Evolutionary conservation across 371 early-diverging fungal species (phyloP).

Genomic region (Mortierella sp.): DNA sequence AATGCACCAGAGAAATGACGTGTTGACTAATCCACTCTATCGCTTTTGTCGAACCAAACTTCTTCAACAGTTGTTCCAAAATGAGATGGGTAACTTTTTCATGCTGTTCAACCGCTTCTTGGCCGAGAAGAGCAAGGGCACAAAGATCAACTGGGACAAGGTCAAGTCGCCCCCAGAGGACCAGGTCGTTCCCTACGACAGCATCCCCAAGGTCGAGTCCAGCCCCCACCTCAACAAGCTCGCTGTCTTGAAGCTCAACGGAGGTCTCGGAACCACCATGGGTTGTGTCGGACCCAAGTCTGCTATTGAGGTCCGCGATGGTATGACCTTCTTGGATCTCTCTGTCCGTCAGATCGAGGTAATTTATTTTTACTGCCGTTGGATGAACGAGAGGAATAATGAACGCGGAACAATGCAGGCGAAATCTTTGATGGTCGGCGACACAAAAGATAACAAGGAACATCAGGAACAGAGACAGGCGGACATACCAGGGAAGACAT

Average conservation of each 20-base stretch:
- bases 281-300: constrained; percentile 99
- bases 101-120: constrained; percentile 90
- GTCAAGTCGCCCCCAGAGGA: constrained; percentile 93
- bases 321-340: constrained; percentile 99
- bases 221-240: constrained; percentile 87
- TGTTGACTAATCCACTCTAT: background rate
- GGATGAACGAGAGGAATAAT: background rate
- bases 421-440: background rate
- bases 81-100: constrained; percentile 95
- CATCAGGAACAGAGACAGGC: background rate
- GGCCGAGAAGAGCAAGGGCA: constrained; percentile 83
- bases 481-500: background rate
- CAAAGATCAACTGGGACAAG: constrained; percentile 93
- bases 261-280: constrained; percentile 99
- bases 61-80: constrained; percentile 54
- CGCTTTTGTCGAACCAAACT: too few species aligned
- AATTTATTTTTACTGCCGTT: constrained; percentile 13
- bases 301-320: constrained; percentile 98
- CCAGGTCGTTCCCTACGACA: constrained; percentile 85
- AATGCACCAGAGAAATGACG: background rate
- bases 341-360: constrained; percentile 99
- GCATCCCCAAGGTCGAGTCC: constrained; percentile 68
- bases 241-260: constrained; percentile 99
- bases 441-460: background rate
- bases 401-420: background rate